These are phyloP conservation scores for Globisporangium alternatum DNA, from an alignment of 352 stramenopile genomes.

Conservation along the genomic window DNA sequence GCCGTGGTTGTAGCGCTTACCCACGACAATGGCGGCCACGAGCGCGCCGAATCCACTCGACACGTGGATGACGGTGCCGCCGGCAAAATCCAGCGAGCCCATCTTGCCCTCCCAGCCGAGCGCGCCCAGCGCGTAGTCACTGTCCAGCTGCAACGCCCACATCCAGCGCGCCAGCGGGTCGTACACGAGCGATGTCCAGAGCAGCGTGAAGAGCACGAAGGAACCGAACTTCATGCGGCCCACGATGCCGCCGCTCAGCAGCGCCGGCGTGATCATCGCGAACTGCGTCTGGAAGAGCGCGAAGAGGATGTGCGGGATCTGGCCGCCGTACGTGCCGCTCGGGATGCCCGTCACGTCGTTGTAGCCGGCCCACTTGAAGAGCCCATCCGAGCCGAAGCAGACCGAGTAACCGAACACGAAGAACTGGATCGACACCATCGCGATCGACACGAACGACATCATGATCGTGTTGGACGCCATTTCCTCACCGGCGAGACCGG, in stretches of 20 bases:
- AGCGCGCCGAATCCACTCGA: conserved; percentile 76
- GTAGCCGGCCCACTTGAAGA: conserved; percentile 60
- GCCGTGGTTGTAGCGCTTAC: conserved; percentile 69
- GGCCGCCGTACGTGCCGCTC: conserved; percentile 48
- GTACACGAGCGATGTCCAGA: conserved; percentile 85
- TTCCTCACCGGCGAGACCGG: conserved; percentile 59
- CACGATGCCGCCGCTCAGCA: conserved; percentile 78
- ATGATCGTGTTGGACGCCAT: conserved; percentile 82
- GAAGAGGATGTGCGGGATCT: conserved; percentile 70
- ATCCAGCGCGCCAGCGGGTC: conserved; percentile 83
- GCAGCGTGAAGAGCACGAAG: conserved; percentile 73
- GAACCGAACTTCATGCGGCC: conserved; percentile 79
- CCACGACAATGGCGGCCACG: conserved; percentile 65
- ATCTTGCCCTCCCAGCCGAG: conserved; percentile 71
- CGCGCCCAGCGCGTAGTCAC: conserved; percentile 34
- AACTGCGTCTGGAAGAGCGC: conserved; percentile 85
- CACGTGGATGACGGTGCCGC: conserved; percentile 83
- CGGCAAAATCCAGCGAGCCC: conserved; percentile 78
- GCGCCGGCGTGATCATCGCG: conserved; percentile 72
- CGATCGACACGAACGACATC: conserved; percentile 77
- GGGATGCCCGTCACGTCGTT: conserved; percentile 45
- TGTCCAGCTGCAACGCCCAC: conserved; percentile 72
- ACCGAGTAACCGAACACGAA: conserved; percentile 74
- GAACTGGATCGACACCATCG: conserved; percentile 81
- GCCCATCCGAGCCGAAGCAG: conserved; percentile 49